These are phyloP conservation scores for Alternaria conjuncta DNA, from an alignment of 2,329 filamentous ascomycete species.

Conservation along the genomic window DNA sequence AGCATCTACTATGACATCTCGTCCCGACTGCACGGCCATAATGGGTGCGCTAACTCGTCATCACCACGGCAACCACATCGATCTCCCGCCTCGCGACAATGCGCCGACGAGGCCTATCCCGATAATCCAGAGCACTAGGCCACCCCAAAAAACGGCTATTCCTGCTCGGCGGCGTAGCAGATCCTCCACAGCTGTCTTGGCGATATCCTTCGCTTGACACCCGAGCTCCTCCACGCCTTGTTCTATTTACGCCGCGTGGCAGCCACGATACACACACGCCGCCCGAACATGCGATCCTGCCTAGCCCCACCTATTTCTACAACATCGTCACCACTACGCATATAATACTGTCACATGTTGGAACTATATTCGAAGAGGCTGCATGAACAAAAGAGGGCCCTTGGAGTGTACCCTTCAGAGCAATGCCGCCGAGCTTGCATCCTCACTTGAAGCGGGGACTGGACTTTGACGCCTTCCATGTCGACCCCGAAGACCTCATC, in stretches of 20 bases:
- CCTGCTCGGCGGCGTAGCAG: slow-evolving; percentile 8
- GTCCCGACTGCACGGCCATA: slow-evolving; percentile 9
- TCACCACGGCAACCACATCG: slow-evolving; percentile 11
- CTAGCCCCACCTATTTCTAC: slow-evolving; percentile 13
- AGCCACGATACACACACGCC: slow-evolving; percentile 5
- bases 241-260: slow-evolving; percentile 1
- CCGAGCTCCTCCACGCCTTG: background rate
- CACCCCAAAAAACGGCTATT: background rate
- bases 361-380: background rate
- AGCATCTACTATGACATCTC: slow-evolving; percentile 15
- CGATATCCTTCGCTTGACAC: background rate
- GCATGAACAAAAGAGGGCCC: background rate
- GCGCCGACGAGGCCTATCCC: background rate
- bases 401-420: background rate
- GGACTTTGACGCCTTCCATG: slow-evolving; percentile 25
- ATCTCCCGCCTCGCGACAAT: background rate
- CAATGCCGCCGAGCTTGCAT: slow-evolving; percentile 30
- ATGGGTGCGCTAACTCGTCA: slow-evolving; percentile 7
- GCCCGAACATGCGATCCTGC: slow-evolving; percentile 13
- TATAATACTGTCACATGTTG: background rate
- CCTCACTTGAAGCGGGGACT: slow-evolving; percentile 34
- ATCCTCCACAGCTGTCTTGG: slow-evolving; percentile 5
- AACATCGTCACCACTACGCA: background rate
- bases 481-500: slow-evolving; percentile 51
- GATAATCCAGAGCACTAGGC: background rate